Base-by-base conservation (phyloP, 2,329 filamentous ascomycete species). In the Colletotrichum truncatum region DNA sequence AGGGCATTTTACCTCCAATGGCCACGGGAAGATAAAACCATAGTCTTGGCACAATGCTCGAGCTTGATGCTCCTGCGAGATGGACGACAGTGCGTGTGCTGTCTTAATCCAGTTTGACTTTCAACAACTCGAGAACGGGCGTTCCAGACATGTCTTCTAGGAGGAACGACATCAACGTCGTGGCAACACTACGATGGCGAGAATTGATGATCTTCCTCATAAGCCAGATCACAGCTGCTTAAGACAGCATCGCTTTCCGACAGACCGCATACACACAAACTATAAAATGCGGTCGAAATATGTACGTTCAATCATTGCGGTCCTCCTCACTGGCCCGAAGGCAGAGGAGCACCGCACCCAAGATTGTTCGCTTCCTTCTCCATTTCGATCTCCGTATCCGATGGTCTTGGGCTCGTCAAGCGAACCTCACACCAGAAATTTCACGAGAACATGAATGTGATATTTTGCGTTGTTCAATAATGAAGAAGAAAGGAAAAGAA, bases 261-360 rank as follows among this genome's bases (percentile, higher is more conserved):
- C 49, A 38, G 18, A 18, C 32, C 12, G 2, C n/a, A 1, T 1
- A 26, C 34, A 6, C 7, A 23, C 32, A 16, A 18, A 53, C 32
- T 14, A 10, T n/a, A 41, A 11, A 16, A 38, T 6, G 2, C 32
- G 30, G 59, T 43, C 49, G 55, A 48, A 67, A 45, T 56, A 84
- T 85, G 84, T 85, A 80, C 83, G 84, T 72, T 85, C 84, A 85
- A 85, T 85, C 84, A 85, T 85, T 85, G 84, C 84, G 83, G 81
- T 85, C 84, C 84, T 83, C 77, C 82, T 78, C 84, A 85, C 76
- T 57, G 73, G 73, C 77, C 74, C 71, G 64, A 73, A 71, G 73
- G 76, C 74, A 78, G 81, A 77, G 78, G 79, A 85, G 80, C 84
- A 85, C 82, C 84, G 84, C 84, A 85, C 84, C 84, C 84, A 85